Evolutionary conservation across 1,284 basidiomycete genomes (phyloP), one percentile per base, ranked within the genome.

Genomic region (Takashimella koratensis): DNA sequence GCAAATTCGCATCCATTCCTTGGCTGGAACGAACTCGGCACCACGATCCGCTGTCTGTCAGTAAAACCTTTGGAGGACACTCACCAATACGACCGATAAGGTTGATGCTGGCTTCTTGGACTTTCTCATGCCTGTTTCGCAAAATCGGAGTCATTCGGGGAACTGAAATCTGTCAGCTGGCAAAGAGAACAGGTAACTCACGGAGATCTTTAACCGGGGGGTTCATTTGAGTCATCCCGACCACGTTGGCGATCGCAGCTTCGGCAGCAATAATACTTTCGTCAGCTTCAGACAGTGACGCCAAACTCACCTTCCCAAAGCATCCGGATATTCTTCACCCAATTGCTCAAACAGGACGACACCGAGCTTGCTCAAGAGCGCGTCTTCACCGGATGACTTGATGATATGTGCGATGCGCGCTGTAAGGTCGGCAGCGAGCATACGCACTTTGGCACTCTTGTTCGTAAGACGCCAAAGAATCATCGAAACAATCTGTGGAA

Each of bases 221-320:
- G 74, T 96, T 98, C 96, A 99, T 98, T 76, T 98, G 92, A 11
- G 95, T 97, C 96, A 99, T 98, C 78, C 96, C 96, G 57, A 98
- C 94, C 27, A 98, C 96, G 68, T 98, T 98, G 62, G 96, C 96
- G 68, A 99, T 98, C 45, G 95, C 94, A 60, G 90, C 93, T 73
- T 96, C 92, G 45, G 96, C 96, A 45, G 93, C 91, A 73, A 98
- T 99, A 77, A 99, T 97, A 78, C 91, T 95, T 45, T 58, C 8
- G 50, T 51, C 40, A 54, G 44, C 41, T 20, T 43, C 26, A 45
- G n/a, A 20, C 12, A 21, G 23, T 3, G n/a, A n/a, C n/a, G n/a
- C n/a, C 13, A 8, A 42, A 63, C 77, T 62, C 60, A 79, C 78
- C 78, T 79, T 68, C 93, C 96, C 22, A 98, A 82, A 0, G 95